Conservation (phyloP, 1,284 basidiomycete species). For the Apiotrichum laibachii region DNA sequence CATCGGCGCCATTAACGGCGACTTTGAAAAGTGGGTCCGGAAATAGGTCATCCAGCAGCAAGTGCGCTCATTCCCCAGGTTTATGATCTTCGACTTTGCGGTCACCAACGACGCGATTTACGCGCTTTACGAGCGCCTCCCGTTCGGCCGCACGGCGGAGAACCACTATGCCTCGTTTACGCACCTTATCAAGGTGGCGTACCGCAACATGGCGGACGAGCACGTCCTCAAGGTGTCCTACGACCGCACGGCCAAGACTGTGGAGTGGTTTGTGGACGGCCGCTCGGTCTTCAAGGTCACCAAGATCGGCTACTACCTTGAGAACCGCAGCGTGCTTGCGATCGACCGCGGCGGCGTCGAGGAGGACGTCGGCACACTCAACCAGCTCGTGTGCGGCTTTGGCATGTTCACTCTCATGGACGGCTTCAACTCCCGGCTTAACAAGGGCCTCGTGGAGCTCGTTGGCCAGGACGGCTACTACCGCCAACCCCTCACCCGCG, state of each 20-base stretch:
- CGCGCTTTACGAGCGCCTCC: conserved; percentile 8
- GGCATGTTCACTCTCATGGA: conserved; percentile 11
- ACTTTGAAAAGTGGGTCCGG: conserved; percentile 1
- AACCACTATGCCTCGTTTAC: conserved; percentile 9
- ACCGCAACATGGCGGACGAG: background rate
- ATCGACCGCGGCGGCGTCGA: conserved; percentile 11
- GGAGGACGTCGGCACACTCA: conserved; percentile 3
- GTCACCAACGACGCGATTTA: conserved; percentile 9
- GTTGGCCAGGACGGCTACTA: conserved; percentile 3
- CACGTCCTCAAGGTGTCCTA: conserved; percentile 5
- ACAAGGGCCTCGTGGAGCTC: conserved; percentile 1
- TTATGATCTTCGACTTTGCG: conserved; percentile 11
- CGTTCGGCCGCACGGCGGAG: background rate
- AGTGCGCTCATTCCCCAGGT: background rate
- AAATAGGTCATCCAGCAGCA: too few species aligned
- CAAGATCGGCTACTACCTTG: conserved; percentile 3
- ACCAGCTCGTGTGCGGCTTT: conserved; percentile 9
- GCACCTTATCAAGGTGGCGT: background rate
- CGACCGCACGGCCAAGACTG: background rate
- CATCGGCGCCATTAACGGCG: background rate
- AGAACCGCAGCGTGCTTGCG: background rate
- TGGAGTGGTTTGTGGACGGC: conserved; percentile 1
- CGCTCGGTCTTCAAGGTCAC: conserved; percentile 1
- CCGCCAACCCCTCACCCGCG: background rate
- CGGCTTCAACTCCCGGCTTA: background rate